Base-by-base conservation (phyloP, 2,329 filamentous ascomycete genomes). In the Colletotrichum caudatum region DNA sequence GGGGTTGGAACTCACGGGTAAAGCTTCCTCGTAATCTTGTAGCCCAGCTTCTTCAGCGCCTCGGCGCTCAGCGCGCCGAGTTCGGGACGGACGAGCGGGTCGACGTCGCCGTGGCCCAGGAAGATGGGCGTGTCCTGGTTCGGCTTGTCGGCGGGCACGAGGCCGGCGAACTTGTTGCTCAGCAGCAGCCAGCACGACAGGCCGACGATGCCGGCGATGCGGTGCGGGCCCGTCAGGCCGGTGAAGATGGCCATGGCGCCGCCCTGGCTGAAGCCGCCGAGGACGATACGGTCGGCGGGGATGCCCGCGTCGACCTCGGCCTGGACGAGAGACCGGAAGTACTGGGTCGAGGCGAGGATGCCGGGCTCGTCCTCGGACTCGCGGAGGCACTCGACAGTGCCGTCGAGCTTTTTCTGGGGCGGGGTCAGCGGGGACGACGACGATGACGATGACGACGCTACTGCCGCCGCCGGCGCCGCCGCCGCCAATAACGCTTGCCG, bases 181-280 rank as follows among this genome's bases (percentile, higher is more conserved):
- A 98, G 84, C 26, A 94, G 86, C 75, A 98, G 82, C 82, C 97
- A 98, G 76, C 90, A 92, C 16, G 93, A 96, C 73, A 98, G 83
- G 9, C 92, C 94, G 74, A 98, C 91, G 74, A 98, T 93, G 74
- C 95, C 95, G n/a, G 90, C 95, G 20, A 98, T 85, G 82, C 94
- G 94, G 76, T 89, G 86, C 57, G 87, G 86, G 75, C 85, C 88
- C 5, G 94, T 97, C 53, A 97, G 82, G 6, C 94, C 95, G 0
- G 93, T 87, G 78, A 98, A 90, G 50, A 98, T 82, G 26, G 94
- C 90, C 86, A 98, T 94, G 68, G 94, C 94, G 64, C 94, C 95
- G 71, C 95, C 95, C 82, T 98, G 90, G 33, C 90, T 93, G 85
- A 95, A 96, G 51, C 93, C 93, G 44, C 93, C 95, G 8, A 98